A percentile compares a stretch with the other conserved stretches of the same genome.
These are phyloP conservation scores for Puccinia triticina DNA, from an alignment of 1,284 basidiomycete genomes.

Conservation along the genomic window DNA sequence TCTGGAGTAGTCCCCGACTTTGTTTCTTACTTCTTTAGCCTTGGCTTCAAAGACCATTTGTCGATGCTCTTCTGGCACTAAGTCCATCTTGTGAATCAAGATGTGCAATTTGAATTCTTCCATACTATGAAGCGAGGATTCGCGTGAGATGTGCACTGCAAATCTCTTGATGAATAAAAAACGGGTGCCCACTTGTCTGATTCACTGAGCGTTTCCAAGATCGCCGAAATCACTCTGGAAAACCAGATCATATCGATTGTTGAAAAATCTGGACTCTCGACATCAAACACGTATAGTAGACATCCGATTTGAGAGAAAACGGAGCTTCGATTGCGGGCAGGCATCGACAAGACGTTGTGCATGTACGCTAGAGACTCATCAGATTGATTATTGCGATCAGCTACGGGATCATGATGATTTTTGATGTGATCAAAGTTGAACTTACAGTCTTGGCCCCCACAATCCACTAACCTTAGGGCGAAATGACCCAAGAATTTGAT, in stretches of 20 bases:
- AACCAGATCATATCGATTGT: conserved; percentile 63
- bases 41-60: conserved; percentile 66
- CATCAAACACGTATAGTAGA: conserved; percentile 97
- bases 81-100: conserved; percentile 94
- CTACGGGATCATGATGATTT: neutral
- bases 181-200: conserved; percentile 4
- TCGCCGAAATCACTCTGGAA: conserved; percentile 38
- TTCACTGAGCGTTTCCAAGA: conserved; percentile 39
- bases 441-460: conserved; percentile 81
- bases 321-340: conserved; percentile 84
- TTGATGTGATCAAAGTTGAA: neutral
- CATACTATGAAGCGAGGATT: conserved; percentile 10
- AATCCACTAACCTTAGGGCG: conserved; percentile 91
- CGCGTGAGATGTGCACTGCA: neutral
- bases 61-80: conserved; percentile 63
- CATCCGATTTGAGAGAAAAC: conserved; percentile 96
- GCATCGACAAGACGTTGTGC: conserved; percentile 83
- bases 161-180: neutral
- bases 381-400: neutral
- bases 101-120: conserved; percentile 80
- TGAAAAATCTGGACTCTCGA: conserved; percentile 61
- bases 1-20: conserved; percentile 56
- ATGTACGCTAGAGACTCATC: conserved; percentile 21
- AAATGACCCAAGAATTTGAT: conserved; percentile 94
- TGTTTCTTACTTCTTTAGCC: conserved; percentile 64